phyloP scores from a whole-genome alignment of 768 basidiomycete species.

The Agrocybe pediades region DNA sequence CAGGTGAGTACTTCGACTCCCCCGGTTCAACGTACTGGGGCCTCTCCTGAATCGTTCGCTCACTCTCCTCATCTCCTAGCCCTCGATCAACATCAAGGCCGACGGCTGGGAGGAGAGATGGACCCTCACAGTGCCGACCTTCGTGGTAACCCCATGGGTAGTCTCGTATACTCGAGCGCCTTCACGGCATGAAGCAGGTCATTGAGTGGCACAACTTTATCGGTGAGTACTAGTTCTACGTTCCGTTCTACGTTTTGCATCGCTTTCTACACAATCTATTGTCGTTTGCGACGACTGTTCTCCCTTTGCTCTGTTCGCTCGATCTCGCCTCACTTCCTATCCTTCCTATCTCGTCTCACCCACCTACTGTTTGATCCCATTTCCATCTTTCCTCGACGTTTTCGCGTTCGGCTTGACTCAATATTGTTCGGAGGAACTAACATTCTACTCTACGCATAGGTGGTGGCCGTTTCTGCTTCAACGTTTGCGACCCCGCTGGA shows the following conservation, averaged over 20 bases:
- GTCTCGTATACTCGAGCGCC: conserved; percentile 65
- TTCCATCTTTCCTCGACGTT: conserved; percentile 34
- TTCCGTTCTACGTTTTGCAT: too few species aligned
- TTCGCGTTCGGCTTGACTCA: background rate
- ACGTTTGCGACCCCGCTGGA: conserved; percentile 60
- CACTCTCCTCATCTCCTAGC: too few species aligned
- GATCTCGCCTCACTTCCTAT: conserved; percentile 45
- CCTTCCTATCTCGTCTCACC: conserved; percentile 38
- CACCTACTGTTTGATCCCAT: conserved; percentile 74
- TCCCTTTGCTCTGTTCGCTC: too few species aligned
- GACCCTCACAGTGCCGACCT: conserved; percentile 68
- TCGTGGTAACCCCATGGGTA: conserved; percentile 80
- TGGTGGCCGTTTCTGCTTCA: conserved; percentile 60
- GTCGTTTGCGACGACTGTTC: too few species aligned
- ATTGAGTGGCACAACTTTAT: too few species aligned
- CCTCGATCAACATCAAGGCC: too few species aligned
- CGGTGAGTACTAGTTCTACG: too few species aligned
- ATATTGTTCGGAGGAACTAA: background rate
- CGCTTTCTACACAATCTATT: too few species aligned
- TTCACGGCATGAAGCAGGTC: too few species aligned
- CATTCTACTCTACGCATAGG: conserved; percentile 57
- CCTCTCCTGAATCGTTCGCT: too few species aligned
- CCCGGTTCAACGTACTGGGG: too few species aligned
- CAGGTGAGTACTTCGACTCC: conserved; percentile 14
- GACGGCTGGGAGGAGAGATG: conserved; percentile 1